A percentile compares a stretch with the other conserved stretches of the same genome.
Conservation (phyloP, 2,329 filamentous ascomycete genomes). For the Fusarium vanettenii region DNA sequence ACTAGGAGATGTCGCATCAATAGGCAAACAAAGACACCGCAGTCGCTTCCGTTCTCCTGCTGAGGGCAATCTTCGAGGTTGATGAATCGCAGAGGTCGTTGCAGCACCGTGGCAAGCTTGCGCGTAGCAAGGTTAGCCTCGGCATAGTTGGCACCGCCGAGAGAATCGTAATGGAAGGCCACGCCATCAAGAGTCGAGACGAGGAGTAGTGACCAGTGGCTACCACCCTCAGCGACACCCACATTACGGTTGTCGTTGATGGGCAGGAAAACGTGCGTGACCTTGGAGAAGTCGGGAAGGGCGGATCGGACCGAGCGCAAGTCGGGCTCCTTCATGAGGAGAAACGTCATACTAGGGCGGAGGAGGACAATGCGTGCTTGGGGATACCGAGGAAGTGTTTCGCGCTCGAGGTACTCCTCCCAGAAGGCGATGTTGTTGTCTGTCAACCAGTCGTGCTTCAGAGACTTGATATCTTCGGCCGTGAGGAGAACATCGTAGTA, state of each 20-base stretch:
- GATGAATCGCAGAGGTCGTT: slow-evolving; percentile 77
- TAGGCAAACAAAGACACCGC: slow-evolving; percentile 95
- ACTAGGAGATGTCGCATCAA: slow-evolving; percentile 94
- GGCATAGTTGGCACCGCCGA: slow-evolving; percentile 78
- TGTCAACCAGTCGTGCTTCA: slow-evolving; percentile 95
- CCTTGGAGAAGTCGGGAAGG: slow-evolving; percentile 81
- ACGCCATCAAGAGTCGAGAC: slow-evolving; percentile 90
- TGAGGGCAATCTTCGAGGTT: slow-evolving; percentile 88
- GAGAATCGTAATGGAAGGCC: slow-evolving; percentile 96
- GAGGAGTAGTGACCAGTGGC: slow-evolving; percentile 93
- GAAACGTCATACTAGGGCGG: slow-evolving; percentile 91
- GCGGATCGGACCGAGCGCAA: slow-evolving; percentile 70
- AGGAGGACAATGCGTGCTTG: slow-evolving; percentile 90
- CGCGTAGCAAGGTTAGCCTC: slow-evolving; percentile 78
- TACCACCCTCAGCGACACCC: slow-evolving; percentile 84
- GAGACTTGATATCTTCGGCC: slow-evolving; percentile 86
- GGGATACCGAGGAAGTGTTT: slow-evolving; percentile 83
- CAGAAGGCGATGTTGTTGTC: slow-evolving; percentile 98
- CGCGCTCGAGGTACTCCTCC: slow-evolving; percentile 96
- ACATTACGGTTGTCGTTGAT: slow-evolving; percentile 89
- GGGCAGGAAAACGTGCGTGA: slow-evolving; percentile 94
- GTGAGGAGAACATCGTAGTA: slow-evolving; percentile 69
- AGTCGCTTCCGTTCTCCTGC: slow-evolving; percentile 93
- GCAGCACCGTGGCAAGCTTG: slow-evolving; percentile 77
- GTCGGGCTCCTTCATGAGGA: slow-evolving; percentile 81